phyloP scores from a whole-genome alignment of 2,329 filamentous ascomycete species.

The Mariannaea elegans region DNA sequence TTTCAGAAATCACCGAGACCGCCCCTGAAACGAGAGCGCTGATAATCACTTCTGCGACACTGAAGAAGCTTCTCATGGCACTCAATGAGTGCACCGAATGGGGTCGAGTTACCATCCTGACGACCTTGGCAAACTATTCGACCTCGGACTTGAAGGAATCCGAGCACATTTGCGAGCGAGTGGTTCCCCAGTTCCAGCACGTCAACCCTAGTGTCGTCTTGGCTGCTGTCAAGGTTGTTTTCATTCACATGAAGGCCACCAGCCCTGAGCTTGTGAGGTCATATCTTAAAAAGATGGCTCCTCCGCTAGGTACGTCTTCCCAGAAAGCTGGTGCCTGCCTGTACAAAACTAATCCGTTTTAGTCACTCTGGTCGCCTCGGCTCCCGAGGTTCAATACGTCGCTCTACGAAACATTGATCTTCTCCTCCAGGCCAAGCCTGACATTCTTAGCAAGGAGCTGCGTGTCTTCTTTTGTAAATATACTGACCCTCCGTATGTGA shows the following conservation, averaged over 20 bases:
- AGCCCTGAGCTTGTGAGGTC: conserved; percentile 80
- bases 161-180: conserved; percentile 97
- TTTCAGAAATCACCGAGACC: conserved; percentile 90
- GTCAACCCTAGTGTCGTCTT: conserved; percentile 97
- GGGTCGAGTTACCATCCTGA: conserved; percentile 93
- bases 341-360: conserved; percentile 5
- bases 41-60: conserved; percentile 79
- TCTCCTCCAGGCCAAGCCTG: conserved; percentile 92
- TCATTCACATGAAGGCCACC: conserved; percentile 91
- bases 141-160: conserved; percentile 91
- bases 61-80: conserved; percentile 97
- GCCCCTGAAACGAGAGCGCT: conserved; percentile 91
- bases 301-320: conserved; percentile 77
- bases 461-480: conserved; percentile 99
- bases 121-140: conserved; percentile 88
- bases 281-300: conserved; percentile 98
- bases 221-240: conserved; percentile 97
- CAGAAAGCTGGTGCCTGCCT: not conserved
- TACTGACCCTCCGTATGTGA: conserved; percentile 97
- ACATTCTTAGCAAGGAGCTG: conserved; percentile 96
- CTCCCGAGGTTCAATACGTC: conserved; percentile 97
- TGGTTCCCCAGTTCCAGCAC: conserved; percentile 96
- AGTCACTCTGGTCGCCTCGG: conserved; percentile 96
- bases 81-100: conserved; percentile 99
- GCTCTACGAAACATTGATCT: conserved; percentile 96